These are phyloP conservation scores for Phytopythium helicoides DNA, from an alignment of 352 stramenopile genomes.

Conservation along the genomic window DNA sequence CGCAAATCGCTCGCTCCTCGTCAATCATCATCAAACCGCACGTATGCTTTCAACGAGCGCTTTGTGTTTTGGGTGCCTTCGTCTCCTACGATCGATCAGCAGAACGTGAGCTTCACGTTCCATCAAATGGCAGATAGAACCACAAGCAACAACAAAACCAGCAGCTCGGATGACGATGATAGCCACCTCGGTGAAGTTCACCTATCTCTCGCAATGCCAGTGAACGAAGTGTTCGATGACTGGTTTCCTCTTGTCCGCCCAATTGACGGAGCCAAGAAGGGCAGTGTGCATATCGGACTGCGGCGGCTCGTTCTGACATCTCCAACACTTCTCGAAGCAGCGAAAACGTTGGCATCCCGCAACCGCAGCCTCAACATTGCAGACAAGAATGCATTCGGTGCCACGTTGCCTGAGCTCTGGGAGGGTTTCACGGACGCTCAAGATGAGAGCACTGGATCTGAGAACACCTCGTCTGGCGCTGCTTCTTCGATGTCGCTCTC, in stretches of 20 bases:
- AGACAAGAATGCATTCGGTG: slow-evolving; percentile 38
- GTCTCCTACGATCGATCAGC: slow-evolving; percentile 37
- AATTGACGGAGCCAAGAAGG: slow-evolving; percentile 54
- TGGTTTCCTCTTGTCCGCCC: slow-evolving; percentile 66
- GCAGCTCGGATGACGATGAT: slow-evolving; percentile 20
- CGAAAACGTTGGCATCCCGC: slow-evolving; percentile 33
- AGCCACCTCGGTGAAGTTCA: slow-evolving; percentile 72
- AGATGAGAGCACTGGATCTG: slow-evolving; percentile 20
- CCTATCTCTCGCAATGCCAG: slow-evolving; percentile 54
- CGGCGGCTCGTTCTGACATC: slow-evolving; percentile 60
- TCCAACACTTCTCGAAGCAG: slow-evolving; percentile 41
- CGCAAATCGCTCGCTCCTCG: slow-evolving; percentile 33
- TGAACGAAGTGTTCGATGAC: slow-evolving; percentile 66
- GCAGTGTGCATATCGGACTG: slow-evolving; percentile 41
- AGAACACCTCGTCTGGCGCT: slow-evolving; percentile 14
- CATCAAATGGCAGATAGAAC: slow-evolving; percentile 23
- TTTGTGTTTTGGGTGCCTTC: slow-evolving; percentile 74
- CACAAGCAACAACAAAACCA: neutral
- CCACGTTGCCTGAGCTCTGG: slow-evolving; percentile 60
- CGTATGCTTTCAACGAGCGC: slow-evolving; percentile 55
- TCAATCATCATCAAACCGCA: slow-evolving; percentile 10
- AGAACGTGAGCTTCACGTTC: slow-evolving; percentile 47
- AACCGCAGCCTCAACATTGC: slow-evolving; percentile 43
- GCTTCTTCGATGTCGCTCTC: neutral
- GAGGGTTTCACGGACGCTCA: slow-evolving; percentile 45